phyloP scores from a whole-genome alignment of 2,329 filamentous ascomycete genomes.

The Pseudogymnoascus sp. region DNA sequence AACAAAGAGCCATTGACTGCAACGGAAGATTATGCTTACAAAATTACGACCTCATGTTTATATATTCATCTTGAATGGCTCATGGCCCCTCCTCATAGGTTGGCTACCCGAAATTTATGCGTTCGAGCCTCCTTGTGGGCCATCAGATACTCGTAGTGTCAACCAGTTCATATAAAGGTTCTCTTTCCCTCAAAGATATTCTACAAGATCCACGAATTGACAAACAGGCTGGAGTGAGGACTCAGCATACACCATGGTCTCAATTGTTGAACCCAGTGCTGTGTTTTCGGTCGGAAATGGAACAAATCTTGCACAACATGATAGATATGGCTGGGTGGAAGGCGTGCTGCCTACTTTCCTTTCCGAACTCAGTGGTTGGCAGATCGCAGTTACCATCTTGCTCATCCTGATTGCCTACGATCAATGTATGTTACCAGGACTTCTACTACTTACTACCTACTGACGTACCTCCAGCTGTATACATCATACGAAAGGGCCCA shows the following conservation, averaged over 20 bases:
- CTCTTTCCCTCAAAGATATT: neutral
- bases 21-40: neutral
- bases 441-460: neutral
- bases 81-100: neutral
- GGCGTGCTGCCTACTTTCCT: neutral
- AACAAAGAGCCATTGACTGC: neutral
- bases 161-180: neutral
- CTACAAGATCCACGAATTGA: neutral
- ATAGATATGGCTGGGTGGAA: neutral
- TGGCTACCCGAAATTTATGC: neutral
- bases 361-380: conserved; percentile 20
- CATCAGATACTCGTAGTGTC: neutral
- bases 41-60: neutral
- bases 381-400: conserved; percentile 28
- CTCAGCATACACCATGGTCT: neutral
- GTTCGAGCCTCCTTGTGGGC: neutral
- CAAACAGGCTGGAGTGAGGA: neutral
- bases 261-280: neutral
- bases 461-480: conserved; percentile 40
- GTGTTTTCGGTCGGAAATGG: neutral
- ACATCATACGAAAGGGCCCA: conserved; percentile 52
- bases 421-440: conserved; percentile 26
- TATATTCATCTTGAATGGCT: neutral
- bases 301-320: neutral
- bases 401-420: conserved; percentile 32